Evolutionary conservation across 139 green algal genomes (phyloP).

Genomic region (Volvox reticuliferus): DNA sequence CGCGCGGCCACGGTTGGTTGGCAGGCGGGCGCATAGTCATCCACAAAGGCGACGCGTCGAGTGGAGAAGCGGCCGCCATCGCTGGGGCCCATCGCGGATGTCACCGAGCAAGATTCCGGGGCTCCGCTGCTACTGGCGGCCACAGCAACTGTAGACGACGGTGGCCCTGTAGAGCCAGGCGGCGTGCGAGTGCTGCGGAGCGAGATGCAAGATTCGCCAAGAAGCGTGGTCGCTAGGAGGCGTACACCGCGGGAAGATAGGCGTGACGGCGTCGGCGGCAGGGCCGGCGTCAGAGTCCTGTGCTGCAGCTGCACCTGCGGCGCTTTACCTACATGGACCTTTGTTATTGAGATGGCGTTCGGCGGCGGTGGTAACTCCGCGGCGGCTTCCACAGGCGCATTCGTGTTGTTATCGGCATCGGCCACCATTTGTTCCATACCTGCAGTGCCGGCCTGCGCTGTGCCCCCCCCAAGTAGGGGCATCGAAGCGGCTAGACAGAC

Average conservation of each 20-base stretch:
- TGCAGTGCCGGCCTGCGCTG: no score
- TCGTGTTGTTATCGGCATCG: no score
- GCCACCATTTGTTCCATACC: no score
- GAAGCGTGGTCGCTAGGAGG: neutral
- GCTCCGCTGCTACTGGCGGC: neutral
- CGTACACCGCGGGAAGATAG: neutral
- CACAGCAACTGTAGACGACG: neutral
- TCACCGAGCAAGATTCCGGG: neutral
- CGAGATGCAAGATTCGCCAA: neutral
- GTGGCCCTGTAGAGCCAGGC: neutral
- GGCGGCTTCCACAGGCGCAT: no score
- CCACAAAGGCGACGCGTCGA: slow-evolving; percentile 13
- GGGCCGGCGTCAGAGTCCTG: neutral
- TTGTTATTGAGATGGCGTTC: no score
- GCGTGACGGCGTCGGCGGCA: neutral
- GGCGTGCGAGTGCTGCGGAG: neutral
- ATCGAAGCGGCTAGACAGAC: no score
- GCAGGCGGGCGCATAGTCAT: slow-evolving; percentile 10
- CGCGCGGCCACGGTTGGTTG: neutral
- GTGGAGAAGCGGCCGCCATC: neutral
- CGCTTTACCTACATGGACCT: no score
- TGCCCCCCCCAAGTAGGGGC: no score
- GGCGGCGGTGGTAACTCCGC: no score
- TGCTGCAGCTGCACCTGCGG: no score
- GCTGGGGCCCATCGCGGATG: neutral